These are phyloP conservation scores for Pseudognaphalium luteoalbum DNA, from an alignment of 129 eudicot genomes.

Conservation along the genomic window DNA sequence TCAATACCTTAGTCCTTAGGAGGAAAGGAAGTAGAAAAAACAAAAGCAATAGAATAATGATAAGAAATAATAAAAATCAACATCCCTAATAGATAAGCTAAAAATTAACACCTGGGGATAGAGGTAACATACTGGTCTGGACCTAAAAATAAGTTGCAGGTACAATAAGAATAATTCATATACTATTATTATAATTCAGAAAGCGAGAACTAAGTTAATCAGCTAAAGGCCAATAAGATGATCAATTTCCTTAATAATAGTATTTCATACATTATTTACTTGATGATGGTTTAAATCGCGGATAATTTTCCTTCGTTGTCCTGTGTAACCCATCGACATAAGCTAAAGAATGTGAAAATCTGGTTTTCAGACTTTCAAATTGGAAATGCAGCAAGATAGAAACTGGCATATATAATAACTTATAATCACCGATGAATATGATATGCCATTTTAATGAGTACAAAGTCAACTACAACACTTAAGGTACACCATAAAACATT, in stretches of 20 bases:
- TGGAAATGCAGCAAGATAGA: conserved; percentile 10
- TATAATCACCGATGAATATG: not conserved
- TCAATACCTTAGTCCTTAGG: not conserved
- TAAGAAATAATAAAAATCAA: not conserved
- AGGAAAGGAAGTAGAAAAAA: not conserved
- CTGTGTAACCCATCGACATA: conserved; percentile 7
- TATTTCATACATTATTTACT: conserved; percentile 1
- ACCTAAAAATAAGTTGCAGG: not conserved
- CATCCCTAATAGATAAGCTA: conserved; percentile 8
- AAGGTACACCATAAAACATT: not conserved
- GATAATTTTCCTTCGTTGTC: not conserved
- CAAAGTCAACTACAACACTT: conserved; percentile 5
- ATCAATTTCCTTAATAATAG: conserved; percentile 1
- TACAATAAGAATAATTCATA: not conserved
- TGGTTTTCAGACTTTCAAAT: conserved; percentile 19
- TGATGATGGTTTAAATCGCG: not conserved
- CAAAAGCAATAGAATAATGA: not conserved
- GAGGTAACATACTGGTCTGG: not conserved
- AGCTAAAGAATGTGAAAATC: not conserved
- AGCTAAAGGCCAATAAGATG: not conserved
- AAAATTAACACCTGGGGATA: not conserved
- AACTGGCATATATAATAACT: conserved; percentile 7
- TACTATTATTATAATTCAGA: not conserved
- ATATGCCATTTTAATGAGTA: conserved; percentile 14
- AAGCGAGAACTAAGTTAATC: not conserved